Evolutionary conservation across 2,329 filamentous ascomycete genomes (phyloP).

Genomic region (Leptographium wingfieldii): DNA sequence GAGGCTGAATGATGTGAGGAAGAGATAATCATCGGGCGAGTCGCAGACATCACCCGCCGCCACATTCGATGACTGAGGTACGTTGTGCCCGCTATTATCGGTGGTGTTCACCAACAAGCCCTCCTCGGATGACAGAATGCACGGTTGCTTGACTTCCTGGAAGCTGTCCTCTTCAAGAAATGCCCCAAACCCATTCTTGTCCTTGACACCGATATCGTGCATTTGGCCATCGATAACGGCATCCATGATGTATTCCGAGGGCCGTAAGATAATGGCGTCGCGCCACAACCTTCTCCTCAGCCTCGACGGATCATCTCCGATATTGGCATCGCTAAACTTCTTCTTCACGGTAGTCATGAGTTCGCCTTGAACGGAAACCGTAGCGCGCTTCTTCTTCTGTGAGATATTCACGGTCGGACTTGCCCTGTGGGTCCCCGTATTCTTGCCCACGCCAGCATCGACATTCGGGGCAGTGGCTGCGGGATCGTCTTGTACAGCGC

Average conservation of each 20-base stretch:
- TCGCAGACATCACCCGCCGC: conserved; percentile 22
- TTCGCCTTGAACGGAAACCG: not conserved
- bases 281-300: not conserved
- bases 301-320: not conserved
- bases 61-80: not conserved
- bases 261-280: conserved; percentile 13
- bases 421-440: not conserved
- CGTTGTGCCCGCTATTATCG: not conserved
- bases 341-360: not conserved
- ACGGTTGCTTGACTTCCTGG: conserved; percentile 30
- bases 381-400: not conserved
- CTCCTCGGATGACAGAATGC: conserved; percentile 14
- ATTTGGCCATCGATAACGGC: conserved; percentile 22
- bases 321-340: not conserved
- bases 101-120: not conserved
- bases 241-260: conserved; percentile 29
- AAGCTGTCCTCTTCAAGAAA: conserved; percentile 23
- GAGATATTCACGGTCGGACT: not conserved
- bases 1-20: conserved; percentile 38
- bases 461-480: not conserved
- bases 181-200: conserved; percentile 30
- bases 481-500: not conserved
- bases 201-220: conserved; percentile 21
- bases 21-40: conserved; percentile 33
- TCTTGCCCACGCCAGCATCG: not conserved